Percentiles rank a stretch among this genome's conserved stretches.
phyloP scores from a whole-genome alignment of 2,329 filamentous ascomycete species.

The Penicillium sp. region DNA sequence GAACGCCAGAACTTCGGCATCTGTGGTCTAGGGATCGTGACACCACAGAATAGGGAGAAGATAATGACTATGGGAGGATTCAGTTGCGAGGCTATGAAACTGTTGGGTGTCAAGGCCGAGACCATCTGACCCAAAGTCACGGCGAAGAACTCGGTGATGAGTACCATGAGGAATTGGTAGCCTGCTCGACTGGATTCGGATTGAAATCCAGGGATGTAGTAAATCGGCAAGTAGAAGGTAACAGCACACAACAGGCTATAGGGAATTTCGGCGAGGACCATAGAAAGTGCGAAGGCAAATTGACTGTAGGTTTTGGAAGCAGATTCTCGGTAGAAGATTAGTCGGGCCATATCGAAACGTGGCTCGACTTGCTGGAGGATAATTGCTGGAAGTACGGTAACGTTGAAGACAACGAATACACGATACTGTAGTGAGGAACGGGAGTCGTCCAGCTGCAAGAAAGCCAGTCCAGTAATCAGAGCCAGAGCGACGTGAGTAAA shows the following conservation, averaged over 20 bases:
- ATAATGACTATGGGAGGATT: constrained; percentile 82
- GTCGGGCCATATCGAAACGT: constrained; percentile 76
- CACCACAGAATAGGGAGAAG: constrained; percentile 84
- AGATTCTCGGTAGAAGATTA: constrained; percentile 83
- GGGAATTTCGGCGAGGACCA: constrained; percentile 81
- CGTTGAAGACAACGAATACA: constrained; percentile 88
- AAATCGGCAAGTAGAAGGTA: constrained; percentile 77
- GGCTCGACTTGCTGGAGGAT: constrained; percentile 82
- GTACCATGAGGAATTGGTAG: constrained; percentile 82
- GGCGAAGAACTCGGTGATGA: constrained; percentile 81
- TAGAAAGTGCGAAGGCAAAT: constrained; percentile 73
- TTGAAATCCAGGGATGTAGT: constrained; percentile 79
- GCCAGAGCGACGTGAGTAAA: constrained; percentile 83
- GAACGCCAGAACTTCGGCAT: constrained; percentile 77
- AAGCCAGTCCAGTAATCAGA: constrained; percentile 75
- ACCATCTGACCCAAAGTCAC: constrained; percentile 77
- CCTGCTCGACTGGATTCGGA: constrained; percentile 65
- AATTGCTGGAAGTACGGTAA: constrained; percentile 75
- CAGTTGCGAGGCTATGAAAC: constrained; percentile 75
- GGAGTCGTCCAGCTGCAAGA: constrained; percentile 74
- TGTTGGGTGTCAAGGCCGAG: constrained; percentile 72
- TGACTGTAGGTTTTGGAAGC: constrained; percentile 84
- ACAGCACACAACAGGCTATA: constrained; percentile 80
- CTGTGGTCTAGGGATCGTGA: constrained; percentile 74
- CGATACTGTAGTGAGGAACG: constrained; percentile 77